These are phyloP conservation scores for Papiliotrema nemorosa DNA, from an alignment of 1,284 basidiomycete genomes.

Conservation along the genomic window DNA sequence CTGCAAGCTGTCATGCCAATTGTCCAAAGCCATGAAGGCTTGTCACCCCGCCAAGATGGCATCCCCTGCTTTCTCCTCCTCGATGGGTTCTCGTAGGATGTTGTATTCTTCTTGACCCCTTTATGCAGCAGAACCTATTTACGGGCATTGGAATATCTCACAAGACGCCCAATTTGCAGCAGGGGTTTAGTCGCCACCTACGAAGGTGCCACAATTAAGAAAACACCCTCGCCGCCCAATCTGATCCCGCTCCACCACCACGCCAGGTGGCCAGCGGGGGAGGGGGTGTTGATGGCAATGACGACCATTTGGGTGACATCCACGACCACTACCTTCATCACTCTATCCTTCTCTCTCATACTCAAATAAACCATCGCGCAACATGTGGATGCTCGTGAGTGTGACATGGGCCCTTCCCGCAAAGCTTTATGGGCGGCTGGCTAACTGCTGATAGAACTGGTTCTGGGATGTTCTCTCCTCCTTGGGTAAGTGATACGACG, in stretches of 20 bases:
- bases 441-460: slow-evolving; percentile 62
- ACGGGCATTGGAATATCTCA: too few relatives aligned
- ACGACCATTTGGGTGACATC: neutral
- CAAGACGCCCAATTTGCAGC: too few relatives aligned
- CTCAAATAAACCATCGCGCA: neutral
- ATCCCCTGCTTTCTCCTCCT: too few relatives aligned
- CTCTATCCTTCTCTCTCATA: neutral
- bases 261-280: neutral
- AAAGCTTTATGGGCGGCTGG: neutral
- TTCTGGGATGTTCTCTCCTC: slow-evolving; percentile 90
- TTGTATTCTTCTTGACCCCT: too few relatives aligned
- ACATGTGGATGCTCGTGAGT: slow-evolving; percentile 6
- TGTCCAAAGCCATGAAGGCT: too few relatives aligned
- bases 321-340: neutral
- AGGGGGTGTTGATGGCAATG: neutral
- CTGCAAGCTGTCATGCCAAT: too few relatives aligned
- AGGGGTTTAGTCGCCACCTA: too few relatives aligned
- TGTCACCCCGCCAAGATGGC: too few relatives aligned
- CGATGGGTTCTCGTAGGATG: too few relatives aligned
- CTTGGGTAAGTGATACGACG: slow-evolving; percentile 61
- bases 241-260: slow-evolving; percentile 1
- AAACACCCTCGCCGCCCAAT: neutral
- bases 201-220: neutral
- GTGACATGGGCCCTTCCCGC: neutral
- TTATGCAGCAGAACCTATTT: too few relatives aligned